Base-by-base conservation (phyloP, 352 stramenopile genomes). In the Nothophytophthora sp. region DNA sequence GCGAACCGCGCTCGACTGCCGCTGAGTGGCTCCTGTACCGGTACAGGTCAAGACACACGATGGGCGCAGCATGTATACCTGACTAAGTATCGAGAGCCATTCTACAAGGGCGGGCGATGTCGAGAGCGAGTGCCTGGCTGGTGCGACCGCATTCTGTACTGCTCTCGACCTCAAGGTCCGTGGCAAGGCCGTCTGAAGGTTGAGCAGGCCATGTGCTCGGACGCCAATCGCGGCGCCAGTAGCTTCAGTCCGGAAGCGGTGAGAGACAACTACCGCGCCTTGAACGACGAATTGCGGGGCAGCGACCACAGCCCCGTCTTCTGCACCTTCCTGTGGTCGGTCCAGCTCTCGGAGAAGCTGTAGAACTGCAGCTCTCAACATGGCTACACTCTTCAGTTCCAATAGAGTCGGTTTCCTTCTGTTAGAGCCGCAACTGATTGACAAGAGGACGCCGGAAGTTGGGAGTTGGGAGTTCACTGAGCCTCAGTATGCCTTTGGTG, bases 121-220 rank as follows among this genome's bases (percentile, higher is more conserved):
- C 76, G 79, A n/a, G 72, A 84, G 13, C 80, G 75, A 3, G 75
- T 88, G 12, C 82, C 82, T 5, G 70, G 71, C 0, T 92, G 75
- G 72, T 87, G 71, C 46, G 82, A 92, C 50, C 77, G 82, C 36
- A 87, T 92, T 18, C 29, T 89, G 13, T 76, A 72, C 30, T 71
- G 67, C 43, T 89, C 76, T 15, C 40, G 50, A 19, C 12, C 33
- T 11, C n/a, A 39, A 13, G 40, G 19, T 12, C 52, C 19, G 1
- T 61, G 55, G 61, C 25, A 23, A 5, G 32, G 57, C 1, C 53
- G 45, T 16, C 38, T 73, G 0, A 22, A 53, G 15, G 74, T 87
- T 2, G 79, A 88, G 22, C 62, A 85, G 24, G 61, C 65, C 3
- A 25, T 44, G 23, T 73, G 60, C 22, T 59, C 56, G 11, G 50